These are phyloP conservation scores for Colletotrichum phormii DNA, from an alignment of 2,329 filamentous ascomycete genomes.

Conservation along the genomic window DNA sequence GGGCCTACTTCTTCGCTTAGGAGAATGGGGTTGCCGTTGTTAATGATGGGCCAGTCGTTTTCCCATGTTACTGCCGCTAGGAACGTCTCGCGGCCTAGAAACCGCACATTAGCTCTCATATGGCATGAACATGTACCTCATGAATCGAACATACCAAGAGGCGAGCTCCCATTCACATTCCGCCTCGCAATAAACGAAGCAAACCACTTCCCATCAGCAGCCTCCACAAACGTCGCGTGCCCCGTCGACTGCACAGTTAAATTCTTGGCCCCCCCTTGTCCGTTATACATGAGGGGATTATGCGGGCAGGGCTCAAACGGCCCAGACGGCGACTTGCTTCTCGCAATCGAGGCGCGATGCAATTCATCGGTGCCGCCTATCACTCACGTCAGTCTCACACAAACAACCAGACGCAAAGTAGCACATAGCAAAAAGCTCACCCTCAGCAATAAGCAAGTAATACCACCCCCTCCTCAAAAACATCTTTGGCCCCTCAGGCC, in stretches of 20 bases:
- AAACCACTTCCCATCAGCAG: slow-evolving; percentile 38
- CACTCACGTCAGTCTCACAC: not conserved
- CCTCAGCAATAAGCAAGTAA: slow-evolving; percentile 21
- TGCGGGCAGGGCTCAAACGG: slow-evolving; percentile 51
- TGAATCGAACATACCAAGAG: slow-evolving; percentile 17
- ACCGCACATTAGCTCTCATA: too few species aligned
- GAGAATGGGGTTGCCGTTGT: slow-evolving; percentile 30
- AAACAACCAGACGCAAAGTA: not conserved
- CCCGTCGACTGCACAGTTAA: slow-evolving; percentile 38
- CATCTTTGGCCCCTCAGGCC: slow-evolving; percentile 38
- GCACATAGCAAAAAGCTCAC: not conserved
- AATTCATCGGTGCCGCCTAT: slow-evolving; percentile 53
- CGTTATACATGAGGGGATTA: slow-evolving; percentile 47
- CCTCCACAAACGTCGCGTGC: slow-evolving; percentile 39
- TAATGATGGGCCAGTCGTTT: slow-evolving; percentile 40
- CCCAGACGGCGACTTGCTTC: slow-evolving; percentile 47
- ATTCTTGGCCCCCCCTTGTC: slow-evolving; percentile 25
- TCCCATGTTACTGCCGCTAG: slow-evolving; percentile 37
- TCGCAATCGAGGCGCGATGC: slow-evolving; percentile 51
- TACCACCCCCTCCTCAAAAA: slow-evolving; percentile 15
- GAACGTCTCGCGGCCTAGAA: slow-evolving; percentile 37
- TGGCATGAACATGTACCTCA: too few species aligned
- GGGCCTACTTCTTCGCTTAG: slow-evolving; percentile 22
- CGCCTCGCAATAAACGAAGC: slow-evolving; percentile 38
- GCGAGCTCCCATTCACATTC: slow-evolving; percentile 33